Conservation (phyloP, 2,329 filamentous ascomycete genomes). For the Bipolaris oryzae region DNA sequence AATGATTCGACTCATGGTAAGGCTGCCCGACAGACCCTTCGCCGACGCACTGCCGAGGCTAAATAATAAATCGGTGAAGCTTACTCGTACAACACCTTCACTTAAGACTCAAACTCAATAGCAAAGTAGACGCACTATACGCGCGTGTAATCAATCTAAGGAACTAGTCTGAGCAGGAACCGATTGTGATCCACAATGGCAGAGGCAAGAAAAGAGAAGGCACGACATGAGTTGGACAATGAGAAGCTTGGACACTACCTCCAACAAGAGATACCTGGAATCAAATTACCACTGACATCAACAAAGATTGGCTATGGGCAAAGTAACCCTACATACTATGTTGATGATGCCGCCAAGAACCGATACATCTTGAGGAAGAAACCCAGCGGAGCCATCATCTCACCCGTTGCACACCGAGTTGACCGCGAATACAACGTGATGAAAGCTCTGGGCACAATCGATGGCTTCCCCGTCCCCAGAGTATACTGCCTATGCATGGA, state of each 20-base stretch:
- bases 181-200: constrained; percentile 13
- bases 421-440: constrained; percentile 93
- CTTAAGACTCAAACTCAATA: not conserved
- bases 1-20: not conserved
- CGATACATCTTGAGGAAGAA: constrained; percentile 94
- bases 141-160: not conserved
- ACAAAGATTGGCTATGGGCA: constrained; percentile 91
- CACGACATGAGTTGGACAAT: constrained; percentile 40
- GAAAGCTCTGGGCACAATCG: constrained; percentile 71
- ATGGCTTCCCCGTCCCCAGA: constrained; percentile 85
- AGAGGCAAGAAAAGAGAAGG: constrained; percentile 19
- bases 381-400: constrained; percentile 86
- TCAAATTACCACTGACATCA: constrained; percentile 36
- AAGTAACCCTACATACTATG: constrained; percentile 93
- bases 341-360: constrained; percentile 68
- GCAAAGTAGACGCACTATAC: not conserved
- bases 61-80: constrained; percentile 23
- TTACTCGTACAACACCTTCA: constrained; percentile 13
- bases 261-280: constrained; percentile 28
- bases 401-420: constrained; percentile 91
- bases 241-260: constrained; percentile 38
- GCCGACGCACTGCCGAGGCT: constrained; percentile 27
- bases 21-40: constrained; percentile 16
- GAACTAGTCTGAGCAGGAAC: not conserved
- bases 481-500: constrained; percentile 88